Percentiles rank a stretch among this genome's conserved stretches.
These are phyloP conservation scores for Phytophthora aleatoria DNA, from an alignment of 352 stramenopile genomes.

Conservation along the genomic window DNA sequence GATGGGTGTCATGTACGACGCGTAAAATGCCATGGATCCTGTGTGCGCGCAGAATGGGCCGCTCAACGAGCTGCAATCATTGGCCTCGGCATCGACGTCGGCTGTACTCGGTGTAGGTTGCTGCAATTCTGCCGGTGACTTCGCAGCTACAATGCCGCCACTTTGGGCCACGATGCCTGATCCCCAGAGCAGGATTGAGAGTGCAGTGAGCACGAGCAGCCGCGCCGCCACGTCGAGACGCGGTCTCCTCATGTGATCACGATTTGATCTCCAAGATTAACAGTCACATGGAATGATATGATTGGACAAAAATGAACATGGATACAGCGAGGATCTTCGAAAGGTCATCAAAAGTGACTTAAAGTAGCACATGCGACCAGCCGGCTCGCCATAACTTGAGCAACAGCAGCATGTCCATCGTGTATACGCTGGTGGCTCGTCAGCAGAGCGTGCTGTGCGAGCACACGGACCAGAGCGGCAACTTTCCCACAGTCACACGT, in stretches of 20 bases:
- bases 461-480: constrained; percentile 73
- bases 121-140: not conserved
- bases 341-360: constrained; percentile 20
- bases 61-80: constrained; percentile 65
- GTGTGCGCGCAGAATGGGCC: constrained; percentile 64
- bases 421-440: constrained; percentile 74
- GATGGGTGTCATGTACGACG: constrained; percentile 70
- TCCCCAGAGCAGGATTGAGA: constrained; percentile 13
- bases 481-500: constrained; percentile 78
- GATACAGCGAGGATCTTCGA: constrained; percentile 26
- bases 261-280: not conserved
- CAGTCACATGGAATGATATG: not conserved
- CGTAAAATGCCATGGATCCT: constrained; percentile 40
- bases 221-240: not conserved
- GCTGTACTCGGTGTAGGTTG: not conserved
- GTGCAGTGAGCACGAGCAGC: constrained; percentile 5
- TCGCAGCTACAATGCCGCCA: not conserved
- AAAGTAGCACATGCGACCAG: not conserved
- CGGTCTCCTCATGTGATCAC: constrained; percentile 13
- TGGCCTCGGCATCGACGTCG: constrained; percentile 2
- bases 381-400: not conserved
- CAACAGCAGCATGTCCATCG: constrained; percentile 61
- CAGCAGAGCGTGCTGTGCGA: constrained; percentile 82
- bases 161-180: not conserved
- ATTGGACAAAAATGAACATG: constrained; percentile 32